Evolutionary conservation across 1,284 basidiomycete species (phyloP), one percentile per base, ranked within the genome.

Genomic region (Phylloporus sp.): DNA sequence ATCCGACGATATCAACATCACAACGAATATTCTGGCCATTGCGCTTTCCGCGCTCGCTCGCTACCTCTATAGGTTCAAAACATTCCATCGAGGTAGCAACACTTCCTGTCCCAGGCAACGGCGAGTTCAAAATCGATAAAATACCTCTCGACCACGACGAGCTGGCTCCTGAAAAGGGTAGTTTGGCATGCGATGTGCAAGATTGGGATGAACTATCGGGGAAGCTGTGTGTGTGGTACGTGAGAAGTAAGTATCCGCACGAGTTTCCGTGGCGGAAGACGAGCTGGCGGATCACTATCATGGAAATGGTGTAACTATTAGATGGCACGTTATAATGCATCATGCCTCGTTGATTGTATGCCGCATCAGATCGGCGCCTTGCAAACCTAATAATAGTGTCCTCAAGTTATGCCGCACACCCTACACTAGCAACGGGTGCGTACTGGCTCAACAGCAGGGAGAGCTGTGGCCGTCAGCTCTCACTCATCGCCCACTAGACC

Each of bases 161-260:
- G 15, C 29, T 67, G 13, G 55, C 54, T 2, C 62, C 66, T 0
- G 59, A 61, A 11, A 60, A 31, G 6, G 62, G 68, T 4, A 42
- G 58, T 37, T 40, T 73, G 2, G 59, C 66, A n/a, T 68, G 68
- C 24, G 68, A 72, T 47, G 64, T 64, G 18, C 71, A 76, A 50
- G 72, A 76, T n/a, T 76, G 75, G 72, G 72, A 74, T 17, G 72
- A 76, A 55, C 28, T 74, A 11, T 70, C 72, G 4, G 72, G 74
- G 6, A 76, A 60, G 58, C 24, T 74, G 28, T 74, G 73, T 29
- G 53, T 73, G 24, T 65, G 73, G 32, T 64, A 62, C 28, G 66
- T 74, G 58, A 58, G 64, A 49, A 69, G 63, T 56, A 72, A 42
- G 50, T 72, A 66, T 56, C 69, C 68, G 10, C 64, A 74, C n/a